Evolutionary conservation across 805 yeast species (phyloP), one percentile per base, ranked within the genome.

Genomic region (Schwanniomyces pseudopolymorphus): DNA sequence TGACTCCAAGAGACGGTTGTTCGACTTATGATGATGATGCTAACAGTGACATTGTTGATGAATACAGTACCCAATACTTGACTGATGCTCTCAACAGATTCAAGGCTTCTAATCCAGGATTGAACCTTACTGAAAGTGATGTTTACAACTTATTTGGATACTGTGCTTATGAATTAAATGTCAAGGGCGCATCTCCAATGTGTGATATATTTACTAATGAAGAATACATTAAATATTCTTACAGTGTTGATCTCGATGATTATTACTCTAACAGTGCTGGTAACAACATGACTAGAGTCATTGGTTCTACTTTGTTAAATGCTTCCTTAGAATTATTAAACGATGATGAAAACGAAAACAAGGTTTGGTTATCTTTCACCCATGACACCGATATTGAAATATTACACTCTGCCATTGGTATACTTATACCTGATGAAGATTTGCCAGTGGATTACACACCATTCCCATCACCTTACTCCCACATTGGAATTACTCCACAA

Each of bases 111-210:
- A 80, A 87, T 44, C 80, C 81, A 3, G 85, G 82, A 2, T 58
- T 71, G 48, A 68, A 80, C 52, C 52, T 87, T 44, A 75, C 83
- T 3, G 58, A 70, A 2, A 56, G 61, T 31, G 92, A 88, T 56
- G 77, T 83, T 21, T 64, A 61, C 37, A 64, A 63, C 20, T 56
- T 87, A 51, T 82, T 85, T 56, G 69, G 74, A 10, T 75, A 82
- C 66, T 87, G 95, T 66, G 90, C 88, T 3, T 88, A 75, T 60
- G 96, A 88, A 64, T 66, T 86, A 39, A 87, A 86, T 46, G 86
- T 81, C 8, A 74, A 72, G 46, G 95, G 94, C 8, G 61, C 66
- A 45, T 85, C 94, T 13, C 74, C 76, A 27, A 80, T 87, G 51
- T 87, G 95, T 64, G 74, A 75, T 33, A 72, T 85, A 26, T 82